Evolutionary conservation across 805 yeast species (phyloP).

Genomic region (Ogataea minuta): DNA sequence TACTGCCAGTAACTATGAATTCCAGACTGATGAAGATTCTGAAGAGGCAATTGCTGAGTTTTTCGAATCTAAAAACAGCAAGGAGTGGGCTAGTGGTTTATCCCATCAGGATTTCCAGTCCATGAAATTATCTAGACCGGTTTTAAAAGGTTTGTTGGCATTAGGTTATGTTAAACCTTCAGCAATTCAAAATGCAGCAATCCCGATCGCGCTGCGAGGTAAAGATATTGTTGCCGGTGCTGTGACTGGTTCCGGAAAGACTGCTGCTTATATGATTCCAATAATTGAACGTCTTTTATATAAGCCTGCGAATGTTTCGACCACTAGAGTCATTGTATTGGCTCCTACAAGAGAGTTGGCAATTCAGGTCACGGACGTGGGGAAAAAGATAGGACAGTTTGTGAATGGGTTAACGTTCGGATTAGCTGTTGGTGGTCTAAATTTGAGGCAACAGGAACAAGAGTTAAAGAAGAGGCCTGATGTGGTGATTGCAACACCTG

Average conservation of each 20-base stretch:
- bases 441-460: conserved; percentile 92
- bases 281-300: conserved; percentile 87
- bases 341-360: conserved; percentile 98
- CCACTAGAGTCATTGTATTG: conserved; percentile 86
- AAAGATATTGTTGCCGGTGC: conserved; percentile 99
- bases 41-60: conserved; percentile 82
- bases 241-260: conserved; percentile 98
- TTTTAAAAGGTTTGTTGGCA: conserved; percentile 75
- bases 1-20: conserved; percentile 21
- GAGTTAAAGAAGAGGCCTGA: conserved; percentile 91
- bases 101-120: conserved; percentile 68
- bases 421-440: conserved; percentile 96
- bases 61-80: conserved; percentile 61
- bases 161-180: conserved; percentile 88
- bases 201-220: conserved; percentile 90
- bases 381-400: conserved; percentile 75
- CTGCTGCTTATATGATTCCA: conserved; percentile 97
- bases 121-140: conserved; percentile 83
- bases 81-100: conserved; percentile 39
- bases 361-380: conserved; percentile 93
- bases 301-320: conserved; percentile 80
- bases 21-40: conserved; percentile 52
- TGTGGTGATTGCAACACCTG: conserved; percentile 96
- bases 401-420: conserved; percentile 82
- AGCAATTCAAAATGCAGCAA: conserved; percentile 89